phyloP scores from a whole-genome alignment of 441 rosid species.

The Pelargonium australe region DNA sequence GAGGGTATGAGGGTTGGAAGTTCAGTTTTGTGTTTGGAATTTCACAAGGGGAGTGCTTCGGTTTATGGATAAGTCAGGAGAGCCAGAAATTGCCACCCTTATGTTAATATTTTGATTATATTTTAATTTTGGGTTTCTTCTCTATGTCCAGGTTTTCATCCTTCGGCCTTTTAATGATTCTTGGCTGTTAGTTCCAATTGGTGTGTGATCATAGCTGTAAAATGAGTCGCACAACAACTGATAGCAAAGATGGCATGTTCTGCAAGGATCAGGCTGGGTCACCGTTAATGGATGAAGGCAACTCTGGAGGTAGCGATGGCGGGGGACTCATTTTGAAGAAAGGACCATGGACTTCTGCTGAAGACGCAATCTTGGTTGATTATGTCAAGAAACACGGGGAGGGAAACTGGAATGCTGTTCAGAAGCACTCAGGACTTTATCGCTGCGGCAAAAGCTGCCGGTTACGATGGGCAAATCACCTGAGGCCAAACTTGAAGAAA shows the following conservation, averaged over 20 bases:
- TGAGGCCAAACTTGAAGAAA: constrained; percentile 95
- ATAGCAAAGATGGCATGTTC: constrained; percentile 51
- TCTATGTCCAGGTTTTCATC: constrained; percentile 32
- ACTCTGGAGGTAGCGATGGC: constrained; percentile 38
- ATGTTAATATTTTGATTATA: constrained; percentile 10
- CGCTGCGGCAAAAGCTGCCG: constrained; percentile 99
- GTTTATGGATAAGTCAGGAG: background rate
- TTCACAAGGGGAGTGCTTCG: too few relatives aligned
- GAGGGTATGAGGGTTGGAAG: background rate
- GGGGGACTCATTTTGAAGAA: constrained; percentile 59
- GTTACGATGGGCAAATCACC: constrained; percentile 95
- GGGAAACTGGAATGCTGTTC: constrained; percentile 98
- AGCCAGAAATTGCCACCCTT: background rate
- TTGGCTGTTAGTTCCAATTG: constrained; percentile 31
- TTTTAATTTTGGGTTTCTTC: constrained; percentile 15
- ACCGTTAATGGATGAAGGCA: constrained; percentile 40
- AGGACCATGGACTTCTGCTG: constrained; percentile 97
- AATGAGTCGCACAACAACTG: constrained; percentile 59
- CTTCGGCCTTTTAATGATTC: constrained; percentile 35
- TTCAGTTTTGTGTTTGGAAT: too few relatives aligned
- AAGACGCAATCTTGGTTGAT: constrained; percentile 80
- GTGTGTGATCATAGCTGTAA: constrained; percentile 30
- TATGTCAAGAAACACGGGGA: constrained; percentile 94
- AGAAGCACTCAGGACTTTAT: constrained; percentile 75
- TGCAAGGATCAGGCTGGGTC: constrained; percentile 49